A percentile compares a stretch with the other conserved stretches of the same genome.
Evolutionary conservation across 2,329 filamentous ascomycete genomes (phyloP).

Genomic region (Thyridium curvatum): DNA sequence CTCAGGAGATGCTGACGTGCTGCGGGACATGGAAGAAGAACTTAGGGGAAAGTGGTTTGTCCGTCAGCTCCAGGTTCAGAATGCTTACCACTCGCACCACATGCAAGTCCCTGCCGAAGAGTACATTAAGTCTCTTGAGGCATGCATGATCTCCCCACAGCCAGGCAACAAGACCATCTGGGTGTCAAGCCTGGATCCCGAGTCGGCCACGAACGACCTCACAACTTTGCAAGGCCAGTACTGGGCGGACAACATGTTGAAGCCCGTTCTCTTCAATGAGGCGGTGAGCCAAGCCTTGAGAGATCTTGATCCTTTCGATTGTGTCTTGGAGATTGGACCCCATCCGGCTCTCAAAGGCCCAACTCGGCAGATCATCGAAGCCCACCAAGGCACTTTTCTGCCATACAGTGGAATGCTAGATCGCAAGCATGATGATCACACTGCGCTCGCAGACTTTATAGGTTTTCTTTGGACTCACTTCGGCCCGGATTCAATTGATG

Average conservation of each 20-base stretch:
- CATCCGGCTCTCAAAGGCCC: constrained; percentile 37
- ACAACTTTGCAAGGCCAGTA: constrained; percentile 17
- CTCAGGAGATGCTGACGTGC: constrained; percentile 24
- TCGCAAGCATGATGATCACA: constrained; percentile 19
- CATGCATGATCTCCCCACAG: constrained; percentile 18
- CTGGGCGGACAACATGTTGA: constrained; percentile 38
- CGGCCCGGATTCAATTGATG: constrained; percentile 11
- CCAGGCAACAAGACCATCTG: constrained; percentile 19
- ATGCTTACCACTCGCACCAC: constrained; percentile 43
- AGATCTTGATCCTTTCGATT: constrained; percentile 18
- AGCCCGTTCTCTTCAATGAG: constrained; percentile 35
- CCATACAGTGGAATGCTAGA: constrained; percentile 24
- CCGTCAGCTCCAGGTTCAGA: constrained; percentile 31
- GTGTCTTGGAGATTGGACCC: constrained; percentile 37
- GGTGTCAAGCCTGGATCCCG: constrained; percentile 31
- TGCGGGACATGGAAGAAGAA: constrained; percentile 13
- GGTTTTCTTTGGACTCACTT: constrained; percentile 25
- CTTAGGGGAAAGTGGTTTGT: constrained; percentile 22
- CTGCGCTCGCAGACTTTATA: constrained; percentile 23
- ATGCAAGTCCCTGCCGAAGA: constrained; percentile 28
- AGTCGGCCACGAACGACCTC: constrained; percentile 7
- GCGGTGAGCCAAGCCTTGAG: constrained; percentile 23
- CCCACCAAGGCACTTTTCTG: constrained; percentile 6
- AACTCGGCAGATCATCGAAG: constrained; percentile 24
- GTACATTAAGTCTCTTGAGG: constrained; percentile 23